These are phyloP conservation scores for Penicillium desertorum DNA, from an alignment of 495 filamentous ascomycete genomes.

Conservation along the genomic window DNA sequence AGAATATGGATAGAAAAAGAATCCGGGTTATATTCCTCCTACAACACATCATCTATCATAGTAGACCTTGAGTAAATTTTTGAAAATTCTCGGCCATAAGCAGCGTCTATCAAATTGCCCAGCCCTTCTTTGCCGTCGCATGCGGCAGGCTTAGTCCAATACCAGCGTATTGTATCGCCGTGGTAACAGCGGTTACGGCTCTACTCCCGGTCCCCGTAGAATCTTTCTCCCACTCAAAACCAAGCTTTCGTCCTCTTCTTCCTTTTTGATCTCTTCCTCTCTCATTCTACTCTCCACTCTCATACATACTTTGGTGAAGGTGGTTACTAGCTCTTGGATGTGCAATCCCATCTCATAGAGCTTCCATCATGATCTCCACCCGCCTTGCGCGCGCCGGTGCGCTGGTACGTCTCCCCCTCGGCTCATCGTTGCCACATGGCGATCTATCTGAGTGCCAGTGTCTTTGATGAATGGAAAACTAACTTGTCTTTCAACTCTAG, in stretches of 20 bases:
- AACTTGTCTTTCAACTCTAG: slow-evolving; percentile 27
- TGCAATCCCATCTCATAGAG: slow-evolving; percentile 36
- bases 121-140: slow-evolving; percentile 26
- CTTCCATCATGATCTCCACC: slow-evolving; percentile 56
- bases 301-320: slow-evolving; percentile 39
- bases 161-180: slow-evolving; percentile 36
- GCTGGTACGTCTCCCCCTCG: slow-evolving; percentile 48
- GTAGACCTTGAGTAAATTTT: not conserved
- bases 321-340: slow-evolving; percentile 45
- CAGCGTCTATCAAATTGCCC: slow-evolving; percentile 11
- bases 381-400: slow-evolving; percentile 56
- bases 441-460: slow-evolving; percentile 4
- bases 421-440: slow-evolving; percentile 7
- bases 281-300: slow-evolving; percentile 40
- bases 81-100: not conserved
- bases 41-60: not conserved
- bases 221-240: slow-evolving; percentile 43
- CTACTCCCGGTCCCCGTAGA: slow-evolving; percentile 41
- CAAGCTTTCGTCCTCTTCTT: slow-evolving; percentile 47
- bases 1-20: not conserved
- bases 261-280: slow-evolving; percentile 30
- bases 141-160: slow-evolving; percentile 31
- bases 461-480: slow-evolving; percentile 21
- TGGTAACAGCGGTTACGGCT: slow-evolving; percentile 48
- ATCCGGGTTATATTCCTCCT: no score